phyloP scores from a whole-genome alignment of 169 alveolate species.

The Plasmodium coatneyi region DNA sequence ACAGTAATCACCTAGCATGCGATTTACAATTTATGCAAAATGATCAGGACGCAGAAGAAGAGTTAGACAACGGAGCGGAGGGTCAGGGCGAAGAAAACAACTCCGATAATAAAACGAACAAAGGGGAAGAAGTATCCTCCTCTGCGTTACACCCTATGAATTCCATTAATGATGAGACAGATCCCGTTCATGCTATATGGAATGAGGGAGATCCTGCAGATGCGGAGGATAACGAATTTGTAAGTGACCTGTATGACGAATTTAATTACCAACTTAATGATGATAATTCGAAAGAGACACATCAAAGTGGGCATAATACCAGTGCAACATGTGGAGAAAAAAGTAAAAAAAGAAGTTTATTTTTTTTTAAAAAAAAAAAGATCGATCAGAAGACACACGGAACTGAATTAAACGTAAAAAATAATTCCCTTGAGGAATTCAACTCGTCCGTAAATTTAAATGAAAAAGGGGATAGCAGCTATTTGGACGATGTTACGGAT shows the following conservation, averaged over 20 bases:
- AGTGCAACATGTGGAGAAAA: neutral
- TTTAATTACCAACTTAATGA: neutral
- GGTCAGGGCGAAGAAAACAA: neutral
- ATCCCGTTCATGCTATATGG: neutral
- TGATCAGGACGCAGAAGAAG: neutral
- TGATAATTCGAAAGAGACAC: neutral
- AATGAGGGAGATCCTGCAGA: neutral
- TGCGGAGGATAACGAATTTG: neutral
- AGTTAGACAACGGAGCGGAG: neutral
- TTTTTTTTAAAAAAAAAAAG: constrained; percentile 17
- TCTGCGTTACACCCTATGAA: neutral
- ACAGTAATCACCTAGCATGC: neutral
- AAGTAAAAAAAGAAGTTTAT: neutral
- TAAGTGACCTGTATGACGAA: neutral
- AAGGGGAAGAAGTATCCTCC: neutral
- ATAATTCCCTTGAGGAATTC: constrained; percentile 4
- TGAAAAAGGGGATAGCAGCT: neutral
- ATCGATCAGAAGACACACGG: neutral
- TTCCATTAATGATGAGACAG: neutral
- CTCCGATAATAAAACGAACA: neutral
- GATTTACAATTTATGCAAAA: neutral
- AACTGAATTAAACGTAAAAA: neutral
- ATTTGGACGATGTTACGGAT: neutral
- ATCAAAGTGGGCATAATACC: neutral
- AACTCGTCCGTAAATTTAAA: neutral